Evolutionary conservation across 2,329 filamentous ascomycete species (phyloP), one percentile per base, ranked within the genome.

Genomic region (Exophiala xenobiotica): DNA sequence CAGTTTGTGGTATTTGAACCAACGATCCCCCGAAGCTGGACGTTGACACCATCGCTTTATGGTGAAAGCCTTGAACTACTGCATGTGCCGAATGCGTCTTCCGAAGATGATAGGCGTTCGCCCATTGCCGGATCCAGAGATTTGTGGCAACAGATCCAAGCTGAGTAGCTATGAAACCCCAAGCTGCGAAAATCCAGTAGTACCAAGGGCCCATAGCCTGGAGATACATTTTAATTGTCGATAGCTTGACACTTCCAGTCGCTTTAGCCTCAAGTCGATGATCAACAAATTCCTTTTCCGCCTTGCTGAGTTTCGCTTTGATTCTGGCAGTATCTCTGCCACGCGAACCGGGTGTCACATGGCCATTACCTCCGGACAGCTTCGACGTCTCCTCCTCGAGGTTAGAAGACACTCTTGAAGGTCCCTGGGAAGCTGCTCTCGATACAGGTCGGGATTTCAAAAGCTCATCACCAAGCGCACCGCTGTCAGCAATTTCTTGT

Each of bases 61-160:
- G 16, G 19, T 53, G 52, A 20, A 58, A 53, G 8, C 52, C 55
- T 22, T 58, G 50, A 6, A 51, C 39, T 6, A 38, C 49, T 23
- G 52, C 49, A 23, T 55, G 55, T 2, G 46, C 39, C 23, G 20
- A 18, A 46, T 60, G 58, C 4, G 54, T 56, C 31, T 37, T 44
- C 9, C 61, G 62, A 33, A 69, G 49, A 50, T 78, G 79, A 66
- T 97, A 97, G 54, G 93, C 86, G 67, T 96, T 95, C 12, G 92
- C 87, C 93, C 93, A 99, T 67, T 92, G 78, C 61, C 89, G 82
- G 63, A 99, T 95, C 93, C 93, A 99, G 44, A 96, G 72, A 63
- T 93, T 96, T 27, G 90, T 95, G 0, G 87, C 89, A 2, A 97
- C 86, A 19, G 87, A 87, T 3, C 87, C 87, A 26, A 96, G 68